These are phyloP conservation scores for Ganoderma resinaceum DNA, from an alignment of 1,284 basidiomycete species.

Conservation along the genomic window DNA sequence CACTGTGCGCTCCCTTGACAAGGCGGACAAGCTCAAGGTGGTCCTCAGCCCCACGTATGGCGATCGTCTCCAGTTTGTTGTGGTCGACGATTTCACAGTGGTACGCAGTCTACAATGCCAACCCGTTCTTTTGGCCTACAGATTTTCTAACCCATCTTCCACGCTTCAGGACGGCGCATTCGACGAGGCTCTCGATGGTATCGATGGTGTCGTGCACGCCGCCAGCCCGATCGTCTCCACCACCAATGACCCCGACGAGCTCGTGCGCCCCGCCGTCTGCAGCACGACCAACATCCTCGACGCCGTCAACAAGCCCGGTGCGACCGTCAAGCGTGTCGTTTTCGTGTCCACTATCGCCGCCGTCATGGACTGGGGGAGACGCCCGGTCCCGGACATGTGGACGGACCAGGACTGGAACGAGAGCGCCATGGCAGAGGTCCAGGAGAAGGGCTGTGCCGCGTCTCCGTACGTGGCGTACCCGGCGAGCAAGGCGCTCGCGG, in stretches of 20 bases:
- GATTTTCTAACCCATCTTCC: neutral
- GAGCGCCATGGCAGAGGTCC: slow-evolving; percentile 20
- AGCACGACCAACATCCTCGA: slow-evolving; percentile 65
- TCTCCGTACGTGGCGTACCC: slow-evolving; percentile 25
- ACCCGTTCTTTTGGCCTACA: neutral
- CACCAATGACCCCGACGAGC: slow-evolving; percentile 39
- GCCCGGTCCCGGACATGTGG: slow-evolving; percentile 3
- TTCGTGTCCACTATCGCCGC: slow-evolving; percentile 25
- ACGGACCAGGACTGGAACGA: slow-evolving; percentile 34
- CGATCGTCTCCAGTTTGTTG: slow-evolving; percentile 53
- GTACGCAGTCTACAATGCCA: slow-evolving; percentile 34
- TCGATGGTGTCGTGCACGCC: slow-evolving; percentile 51
- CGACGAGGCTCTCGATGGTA: slow-evolving; percentile 48
- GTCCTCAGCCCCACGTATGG: slow-evolving; percentile 49
- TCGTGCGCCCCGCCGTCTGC: slow-evolving; percentile 68
- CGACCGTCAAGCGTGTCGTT: slow-evolving; percentile 26
- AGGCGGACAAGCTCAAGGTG: slow-evolving; percentile 45
- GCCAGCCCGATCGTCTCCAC: slow-evolving; percentile 45
- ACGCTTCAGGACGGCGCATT: slow-evolving; percentile 43
- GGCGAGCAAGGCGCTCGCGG: slow-evolving; percentile 24
- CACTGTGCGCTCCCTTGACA: slow-evolving; percentile 51
- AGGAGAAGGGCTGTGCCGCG: slow-evolving; percentile 21
- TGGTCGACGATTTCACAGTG: slow-evolving; percentile 62
- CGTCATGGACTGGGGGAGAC: neutral
- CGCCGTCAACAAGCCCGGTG: slow-evolving; percentile 16